Percentiles rank a stretch among this genome's conserved stretches.
phyloP scores from a whole-genome alignment of 805 yeast species.

The Isabelozyma gotoi region DNA sequence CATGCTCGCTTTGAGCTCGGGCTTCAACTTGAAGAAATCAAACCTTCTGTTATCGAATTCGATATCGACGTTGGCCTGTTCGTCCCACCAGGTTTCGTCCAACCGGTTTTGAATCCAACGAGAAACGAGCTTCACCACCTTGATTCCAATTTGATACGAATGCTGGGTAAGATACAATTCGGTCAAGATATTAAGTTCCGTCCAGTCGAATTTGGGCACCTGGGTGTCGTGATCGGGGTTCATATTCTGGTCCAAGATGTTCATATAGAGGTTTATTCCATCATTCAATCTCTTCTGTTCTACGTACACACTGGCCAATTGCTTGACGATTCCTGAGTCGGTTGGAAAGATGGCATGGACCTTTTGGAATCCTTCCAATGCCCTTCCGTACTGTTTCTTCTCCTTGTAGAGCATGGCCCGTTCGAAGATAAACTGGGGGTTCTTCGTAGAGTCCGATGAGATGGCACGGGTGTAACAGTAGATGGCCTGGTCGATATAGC shows the following conservation, averaged over 20 bases:
- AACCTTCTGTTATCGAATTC: constrained; percentile 79
- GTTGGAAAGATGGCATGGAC: constrained; percentile 55
- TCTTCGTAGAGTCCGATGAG: constrained; percentile 13
- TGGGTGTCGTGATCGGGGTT: constrained; percentile 20
- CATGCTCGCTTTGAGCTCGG: background rate
- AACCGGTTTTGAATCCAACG: constrained; percentile 81
- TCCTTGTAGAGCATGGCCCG: constrained; percentile 69
- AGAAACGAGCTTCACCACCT: constrained; percentile 65
- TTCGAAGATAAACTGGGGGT: constrained; percentile 55
- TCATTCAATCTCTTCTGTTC: constrained; percentile 64
- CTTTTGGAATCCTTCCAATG: constrained; percentile 69
- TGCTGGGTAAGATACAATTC: constrained; percentile 75
- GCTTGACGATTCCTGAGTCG: constrained; percentile 59
- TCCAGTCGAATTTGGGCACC: constrained; percentile 74
- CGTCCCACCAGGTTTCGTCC: constrained; percentile 67
- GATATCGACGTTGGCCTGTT: constrained; percentile 55
- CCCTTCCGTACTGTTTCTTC: constrained; percentile 65
- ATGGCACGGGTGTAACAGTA: constrained; percentile 60
- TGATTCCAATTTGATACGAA: constrained; percentile 63
- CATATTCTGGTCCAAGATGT: constrained; percentile 60
- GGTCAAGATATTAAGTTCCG: constrained; percentile 78
- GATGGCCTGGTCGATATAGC: constrained; percentile 72
- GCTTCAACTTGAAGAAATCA: constrained; percentile 18
- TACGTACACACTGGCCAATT: constrained; percentile 51
- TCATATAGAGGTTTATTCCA: constrained; percentile 70